These are phyloP conservation scores for Globisporangium paroecandrum DNA, from an alignment of 352 stramenopile species.

Conservation along the genomic window DNA sequence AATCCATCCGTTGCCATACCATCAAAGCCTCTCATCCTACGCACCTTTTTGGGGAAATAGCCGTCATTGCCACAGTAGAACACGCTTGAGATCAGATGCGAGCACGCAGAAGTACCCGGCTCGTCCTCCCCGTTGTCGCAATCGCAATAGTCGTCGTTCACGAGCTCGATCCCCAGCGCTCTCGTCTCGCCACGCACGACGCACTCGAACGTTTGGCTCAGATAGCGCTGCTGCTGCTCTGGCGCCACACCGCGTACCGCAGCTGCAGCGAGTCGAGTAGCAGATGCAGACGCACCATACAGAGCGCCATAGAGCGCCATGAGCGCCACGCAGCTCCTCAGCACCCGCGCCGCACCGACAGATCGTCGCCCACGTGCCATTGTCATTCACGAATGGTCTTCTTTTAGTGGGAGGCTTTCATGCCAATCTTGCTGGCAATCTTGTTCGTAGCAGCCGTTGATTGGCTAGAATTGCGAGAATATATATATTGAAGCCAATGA, in stretches of 20 bases:
- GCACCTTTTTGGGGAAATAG: conserved; percentile 55
- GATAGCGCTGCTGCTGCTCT: conserved; percentile 26
- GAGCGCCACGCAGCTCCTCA: not conserved
- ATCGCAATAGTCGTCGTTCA: conserved; percentile 95
- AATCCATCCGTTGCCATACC: not conserved
- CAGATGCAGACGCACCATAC: not conserved
- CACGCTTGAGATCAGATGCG: conserved; percentile 37
- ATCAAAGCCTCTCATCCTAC: not conserved
- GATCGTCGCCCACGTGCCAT: not conserved
- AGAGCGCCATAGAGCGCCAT: conserved; percentile 2
- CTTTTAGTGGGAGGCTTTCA: too few species aligned
- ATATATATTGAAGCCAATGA: too few species aligned
- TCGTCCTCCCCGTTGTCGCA: conserved; percentile 90
- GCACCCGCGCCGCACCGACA: not conserved
- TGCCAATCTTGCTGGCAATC: too few species aligned
- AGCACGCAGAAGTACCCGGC: conserved; percentile 79
- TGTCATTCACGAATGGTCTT: conserved; percentile 5
- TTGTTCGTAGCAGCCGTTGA: too few species aligned
- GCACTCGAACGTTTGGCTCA: conserved; percentile 27
- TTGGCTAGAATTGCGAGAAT: too few species aligned
- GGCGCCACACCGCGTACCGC: conserved; percentile 41
- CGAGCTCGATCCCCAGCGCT: conserved; percentile 30
- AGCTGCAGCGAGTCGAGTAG: not conserved
- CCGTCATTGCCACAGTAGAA: conserved; percentile 80
- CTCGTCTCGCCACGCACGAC: conserved; percentile 25